Evolutionary conservation across 441 rosid species (phyloP).

Genomic region (Isatis lusitanica): DNA sequence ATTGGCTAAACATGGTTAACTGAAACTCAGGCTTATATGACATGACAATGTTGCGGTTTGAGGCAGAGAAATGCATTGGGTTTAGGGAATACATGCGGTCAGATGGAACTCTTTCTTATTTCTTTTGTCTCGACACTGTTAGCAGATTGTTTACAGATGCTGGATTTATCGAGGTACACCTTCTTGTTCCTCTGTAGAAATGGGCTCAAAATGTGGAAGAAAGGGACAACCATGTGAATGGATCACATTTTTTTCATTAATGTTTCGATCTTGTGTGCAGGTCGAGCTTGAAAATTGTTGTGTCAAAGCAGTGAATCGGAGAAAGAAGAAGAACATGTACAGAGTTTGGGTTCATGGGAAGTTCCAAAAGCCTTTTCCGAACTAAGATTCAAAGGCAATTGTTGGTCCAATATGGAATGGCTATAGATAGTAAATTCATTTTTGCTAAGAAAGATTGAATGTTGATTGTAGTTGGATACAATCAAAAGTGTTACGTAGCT

Average conservation of each 20-base stretch:
- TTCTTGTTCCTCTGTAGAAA: neutral
- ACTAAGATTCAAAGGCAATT: neutral
- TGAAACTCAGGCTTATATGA: constrained; percentile 75
- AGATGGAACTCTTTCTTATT: constrained; percentile 90
- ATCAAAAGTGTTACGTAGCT: neutral
- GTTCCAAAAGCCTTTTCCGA: constrained; percentile 60
- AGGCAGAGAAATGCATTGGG: constrained; percentile 65
- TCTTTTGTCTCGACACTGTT: constrained; percentile 70
- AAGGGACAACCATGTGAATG: neutral
- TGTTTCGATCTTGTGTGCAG: constrained; percentile 37
- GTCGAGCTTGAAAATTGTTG: constrained; percentile 86
- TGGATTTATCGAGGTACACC: constrained; percentile 74
- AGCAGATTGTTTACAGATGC: constrained; percentile 58
- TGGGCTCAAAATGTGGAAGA: neutral
- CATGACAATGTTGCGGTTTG: constrained; percentile 90
- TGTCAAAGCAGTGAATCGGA: constrained; percentile 66
- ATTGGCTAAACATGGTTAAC: constrained; percentile 27
- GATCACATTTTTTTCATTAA: neutral
- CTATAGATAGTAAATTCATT: neutral
- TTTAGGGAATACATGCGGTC: constrained; percentile 75
- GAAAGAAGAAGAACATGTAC: constrained; percentile 67
- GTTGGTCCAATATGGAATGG: neutral
- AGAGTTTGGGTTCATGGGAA: constrained; percentile 96
- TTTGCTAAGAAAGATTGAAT: neutral
- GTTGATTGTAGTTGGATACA: neutral